Conservation (phyloP, 495 filamentous ascomycete genomes). For the Lophiotrema nucula region DNA sequence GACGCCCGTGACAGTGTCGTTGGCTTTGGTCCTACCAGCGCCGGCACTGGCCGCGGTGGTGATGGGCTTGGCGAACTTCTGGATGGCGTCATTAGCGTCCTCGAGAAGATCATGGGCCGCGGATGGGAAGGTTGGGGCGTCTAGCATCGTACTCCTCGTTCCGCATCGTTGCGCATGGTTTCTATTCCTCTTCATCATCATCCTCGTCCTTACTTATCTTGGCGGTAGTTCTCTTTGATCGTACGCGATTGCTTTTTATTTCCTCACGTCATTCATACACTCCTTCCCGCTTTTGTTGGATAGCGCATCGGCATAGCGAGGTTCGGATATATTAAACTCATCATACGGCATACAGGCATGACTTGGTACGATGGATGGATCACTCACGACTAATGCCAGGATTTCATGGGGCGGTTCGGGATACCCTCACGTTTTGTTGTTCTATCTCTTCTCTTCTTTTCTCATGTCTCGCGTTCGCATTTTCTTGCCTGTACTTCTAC, state of each 20-base stretch:
- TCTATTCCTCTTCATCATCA: background rate
- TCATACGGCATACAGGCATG: background rate
- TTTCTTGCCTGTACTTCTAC: background rate
- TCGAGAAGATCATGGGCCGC: constrained; percentile 28
- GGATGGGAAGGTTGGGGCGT: constrained; percentile 32
- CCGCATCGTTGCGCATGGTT: background rate
- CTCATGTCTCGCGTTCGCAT: too few relatives aligned
- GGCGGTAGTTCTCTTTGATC: background rate
- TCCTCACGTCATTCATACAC: background rate
- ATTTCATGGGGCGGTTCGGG: background rate
- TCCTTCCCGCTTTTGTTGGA: constrained; percentile 24
- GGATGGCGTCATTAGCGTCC: constrained; percentile 23
- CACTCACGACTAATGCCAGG: background rate
- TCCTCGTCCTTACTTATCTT: background rate
- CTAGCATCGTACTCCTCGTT: constrained; percentile 3
- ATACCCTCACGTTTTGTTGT: background rate
- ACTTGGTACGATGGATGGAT: background rate
- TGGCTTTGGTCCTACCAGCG: constrained; percentile 16
- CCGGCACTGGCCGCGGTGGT: constrained; percentile 20
- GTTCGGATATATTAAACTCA: background rate
- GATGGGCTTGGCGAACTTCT: constrained; percentile 30
- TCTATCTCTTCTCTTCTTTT: too few relatives aligned
- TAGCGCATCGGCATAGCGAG: constrained; percentile 31
- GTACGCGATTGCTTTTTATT: too few relatives aligned
- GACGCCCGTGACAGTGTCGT: constrained; percentile 26